Percentiles rank a stretch among this genome's conserved stretches.
Evolutionary conservation across 139 green algal genomes (phyloP).

Genomic region (Trebouxia sp.): DNA sequence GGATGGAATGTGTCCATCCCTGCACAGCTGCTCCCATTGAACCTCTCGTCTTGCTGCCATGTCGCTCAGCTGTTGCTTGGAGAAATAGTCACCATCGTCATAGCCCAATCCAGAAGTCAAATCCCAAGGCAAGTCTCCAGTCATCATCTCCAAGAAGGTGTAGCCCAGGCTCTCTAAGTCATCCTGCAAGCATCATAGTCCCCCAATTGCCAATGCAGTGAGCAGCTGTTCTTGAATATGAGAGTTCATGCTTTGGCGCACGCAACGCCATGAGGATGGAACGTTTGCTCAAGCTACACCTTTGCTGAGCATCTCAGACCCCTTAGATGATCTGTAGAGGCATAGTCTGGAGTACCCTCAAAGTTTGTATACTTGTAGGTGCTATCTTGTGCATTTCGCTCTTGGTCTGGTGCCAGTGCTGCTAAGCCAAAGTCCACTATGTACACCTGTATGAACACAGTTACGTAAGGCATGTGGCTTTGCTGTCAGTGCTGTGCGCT

Average conservation of each 20-base stretch:
- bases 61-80: background rate
- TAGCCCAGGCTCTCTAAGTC: constrained; percentile 59
- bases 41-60: background rate
- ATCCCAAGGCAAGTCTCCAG: background rate
- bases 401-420: background rate
- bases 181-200: constrained; percentile 20
- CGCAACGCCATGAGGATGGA: background rate
- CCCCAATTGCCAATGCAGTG: background rate
- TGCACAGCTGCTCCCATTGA: background rate
- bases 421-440: constrained; percentile 45
- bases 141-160: constrained; percentile 32
- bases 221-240: background rate
- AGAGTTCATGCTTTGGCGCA: background rate
- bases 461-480: background rate
- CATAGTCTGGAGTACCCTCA: constrained; percentile 45
- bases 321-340: constrained; percentile 33
- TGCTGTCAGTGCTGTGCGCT: background rate
- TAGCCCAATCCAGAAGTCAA: background rate
- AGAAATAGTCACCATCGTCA: background rate
- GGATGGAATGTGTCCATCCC: background rate
- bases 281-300: background rate
- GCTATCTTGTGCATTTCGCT: background rate
- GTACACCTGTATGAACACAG: constrained; percentile 9
- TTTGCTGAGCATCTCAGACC: constrained; percentile 25
- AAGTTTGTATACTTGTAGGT: constrained; percentile 23